phyloP scores from a whole-genome alignment of 2,329 filamentous ascomycete species.

The Curvularia verruculosa region DNA sequence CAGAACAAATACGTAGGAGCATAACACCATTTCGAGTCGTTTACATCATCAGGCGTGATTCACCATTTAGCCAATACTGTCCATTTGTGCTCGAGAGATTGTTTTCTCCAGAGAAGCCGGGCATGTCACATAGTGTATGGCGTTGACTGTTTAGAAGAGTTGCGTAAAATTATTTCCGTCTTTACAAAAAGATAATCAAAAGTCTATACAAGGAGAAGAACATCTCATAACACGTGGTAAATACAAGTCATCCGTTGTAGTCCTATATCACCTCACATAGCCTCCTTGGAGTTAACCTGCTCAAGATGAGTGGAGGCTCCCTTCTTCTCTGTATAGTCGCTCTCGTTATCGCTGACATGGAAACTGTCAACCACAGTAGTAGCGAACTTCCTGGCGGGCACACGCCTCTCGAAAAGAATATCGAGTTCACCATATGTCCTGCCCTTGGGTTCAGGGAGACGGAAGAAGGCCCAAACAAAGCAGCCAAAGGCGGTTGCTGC shows the following conservation, averaged over 20 bases:
- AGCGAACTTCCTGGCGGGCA: constrained; percentile 41
- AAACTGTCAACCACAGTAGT: constrained; percentile 36
- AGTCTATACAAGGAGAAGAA: neutral
- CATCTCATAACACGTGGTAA: constrained; percentile 6
- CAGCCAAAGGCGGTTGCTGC: constrained; percentile 78
- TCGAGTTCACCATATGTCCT: constrained; percentile 87
- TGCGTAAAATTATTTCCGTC: neutral
- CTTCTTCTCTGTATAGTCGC: constrained; percentile 35
- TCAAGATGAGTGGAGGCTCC: constrained; percentile 34
- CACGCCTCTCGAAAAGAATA: constrained; percentile 71
- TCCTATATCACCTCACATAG: neutral
- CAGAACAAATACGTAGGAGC: neutral
- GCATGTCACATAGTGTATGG: neutral
- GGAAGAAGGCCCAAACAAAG: constrained; percentile 79
- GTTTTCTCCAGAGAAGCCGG: neutral
- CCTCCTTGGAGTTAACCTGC: constrained; percentile 28
- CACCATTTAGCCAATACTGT: neutral
- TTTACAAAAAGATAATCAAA: neutral
- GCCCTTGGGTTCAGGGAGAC: constrained; percentile 78
- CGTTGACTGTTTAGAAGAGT: neutral
- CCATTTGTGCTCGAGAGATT: neutral
- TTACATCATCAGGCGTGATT: neutral
- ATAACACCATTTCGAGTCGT: neutral
- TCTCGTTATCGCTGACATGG: constrained; percentile 24
- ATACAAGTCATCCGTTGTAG: constrained; percentile 5